These are phyloP conservation scores for Entoloma clypeatum DNA, from an alignment of 1,284 basidiomycete genomes.

Conservation along the genomic window DNA sequence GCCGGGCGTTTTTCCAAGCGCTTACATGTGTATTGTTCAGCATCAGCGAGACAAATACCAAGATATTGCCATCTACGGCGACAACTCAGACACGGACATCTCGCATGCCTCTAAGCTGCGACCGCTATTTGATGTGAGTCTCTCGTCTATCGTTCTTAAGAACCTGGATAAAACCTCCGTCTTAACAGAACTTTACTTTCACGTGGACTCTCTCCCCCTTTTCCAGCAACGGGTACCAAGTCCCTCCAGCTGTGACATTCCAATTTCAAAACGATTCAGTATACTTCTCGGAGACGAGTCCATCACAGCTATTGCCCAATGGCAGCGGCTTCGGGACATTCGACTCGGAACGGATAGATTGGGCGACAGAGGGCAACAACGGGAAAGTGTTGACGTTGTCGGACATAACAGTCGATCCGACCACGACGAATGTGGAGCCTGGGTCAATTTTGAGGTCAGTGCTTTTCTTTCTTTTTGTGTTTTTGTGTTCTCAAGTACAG, in stretches of 20 bases:
- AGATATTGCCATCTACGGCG: slow-evolving; percentile 31
- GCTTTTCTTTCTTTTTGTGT: background rate
- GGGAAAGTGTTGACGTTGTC: slow-evolving; percentile 5
- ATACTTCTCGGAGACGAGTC: slow-evolving; percentile 35
- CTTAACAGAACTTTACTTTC: slow-evolving; percentile 20
- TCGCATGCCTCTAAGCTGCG: slow-evolving; percentile 21
- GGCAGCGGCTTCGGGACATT: slow-evolving; percentile 38
- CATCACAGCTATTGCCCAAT: slow-evolving; percentile 30
- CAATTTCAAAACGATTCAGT: slow-evolving; percentile 29
- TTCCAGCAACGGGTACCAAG: slow-evolving; percentile 26
- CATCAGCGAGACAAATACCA: slow-evolving; percentile 29
- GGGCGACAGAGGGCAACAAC: slow-evolving; percentile 20
- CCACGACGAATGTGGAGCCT: slow-evolving; percentile 17
- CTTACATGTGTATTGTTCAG: slow-evolving; percentile 16
- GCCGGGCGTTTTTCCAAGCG: background rate
- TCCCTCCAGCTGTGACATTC: slow-evolving; percentile 31
- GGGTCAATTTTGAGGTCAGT: slow-evolving; percentile 27
- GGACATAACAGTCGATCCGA: slow-evolving; percentile 1
- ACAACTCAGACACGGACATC: slow-evolving; percentile 27
- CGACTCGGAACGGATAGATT: slow-evolving; percentile 22
- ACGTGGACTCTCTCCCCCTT: slow-evolving; percentile 38
- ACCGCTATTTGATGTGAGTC: slow-evolving; percentile 22
- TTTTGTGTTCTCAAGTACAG: slow-evolving; percentile 5
- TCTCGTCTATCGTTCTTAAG: slow-evolving; percentile 12
- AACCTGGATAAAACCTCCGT: background rate